Base-by-base conservation (phyloP, 2,329 filamentous ascomycete genomes). In the Apiospora marii region DNA sequence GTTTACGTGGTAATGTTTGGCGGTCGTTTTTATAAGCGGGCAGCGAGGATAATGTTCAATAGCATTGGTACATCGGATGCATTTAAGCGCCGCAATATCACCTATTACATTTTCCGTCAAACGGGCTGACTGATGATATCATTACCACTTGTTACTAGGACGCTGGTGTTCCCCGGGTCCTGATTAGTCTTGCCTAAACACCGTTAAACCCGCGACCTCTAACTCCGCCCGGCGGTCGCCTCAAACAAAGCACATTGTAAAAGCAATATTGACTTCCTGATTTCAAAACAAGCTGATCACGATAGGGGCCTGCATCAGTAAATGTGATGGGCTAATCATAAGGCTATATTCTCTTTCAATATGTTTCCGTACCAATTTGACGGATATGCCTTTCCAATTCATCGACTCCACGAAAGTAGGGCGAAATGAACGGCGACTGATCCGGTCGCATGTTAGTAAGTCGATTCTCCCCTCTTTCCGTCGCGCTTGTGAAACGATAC, bases 1-100 rank as follows among this genome's bases (percentile, higher is more conserved):
- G 8, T 96, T 95, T 83, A 91, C 88, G 10, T 91, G 91, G 86
- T 92, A 76, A 73, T 43, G 48, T 34, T 37, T 10, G 24, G 14
- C 41, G 5, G 22, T 22, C 10, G 37, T 24, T 12, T 1, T 6
- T 24, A 8, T 19, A 14, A 37, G 4, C 58, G 12, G 13, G 5
- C 30, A 12, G 7, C 7, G 14, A 41, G n/a, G 1, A 41, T 16
- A 24, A 24, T 19, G 4, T 30, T 4, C 2, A 30, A 30, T n/a
- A 64, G 22, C 24, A 41, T 64, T 64, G 14, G 34, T 58, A 10
- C 6, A 37, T 37, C 19, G 22, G 24, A 16, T 12, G 27, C 10
- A 22, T 61, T 3, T 37, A 19, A 37, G 3, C 12, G 30, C 16
- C 37, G 1, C 14, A 58, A 34, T 22, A 4, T 1, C 10, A 51